Percentiles rank a stretch among this genome's conserved stretches.
Conservation (phyloP, 2,329 filamentous ascomycete species). For the Rhynchosporium agropyri region DNA sequence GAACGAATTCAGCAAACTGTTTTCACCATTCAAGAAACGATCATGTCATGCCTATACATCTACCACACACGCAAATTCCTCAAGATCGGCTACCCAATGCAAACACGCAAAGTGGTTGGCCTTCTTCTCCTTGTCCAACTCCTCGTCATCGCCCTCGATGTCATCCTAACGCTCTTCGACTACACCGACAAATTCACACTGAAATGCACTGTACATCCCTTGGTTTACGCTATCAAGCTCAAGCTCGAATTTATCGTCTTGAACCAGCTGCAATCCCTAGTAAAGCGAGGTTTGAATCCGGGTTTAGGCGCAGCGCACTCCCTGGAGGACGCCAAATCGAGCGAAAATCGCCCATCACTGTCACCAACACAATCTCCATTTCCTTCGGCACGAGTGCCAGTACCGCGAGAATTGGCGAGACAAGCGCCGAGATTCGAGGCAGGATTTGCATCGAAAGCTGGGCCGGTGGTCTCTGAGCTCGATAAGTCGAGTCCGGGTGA, state of each 20-base stretch:
- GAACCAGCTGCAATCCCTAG: conserved; percentile 11
- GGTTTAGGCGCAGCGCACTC: conserved; percentile 5
- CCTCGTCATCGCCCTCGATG: conserved; percentile 12
- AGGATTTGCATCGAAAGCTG: conserved; percentile 11
- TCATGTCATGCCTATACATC: conserved; percentile 11
- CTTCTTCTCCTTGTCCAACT: conserved; percentile 11
- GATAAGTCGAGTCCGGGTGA: neutral
- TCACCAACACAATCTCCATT: conserved; percentile 5
- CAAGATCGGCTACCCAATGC: conserved; percentile 15
- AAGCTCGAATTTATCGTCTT: conserved; percentile 16
- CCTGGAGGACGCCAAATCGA: neutral
- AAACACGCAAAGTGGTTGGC: conserved; percentile 8
- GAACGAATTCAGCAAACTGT: conserved; percentile 14
- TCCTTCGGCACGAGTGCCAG: neutral
- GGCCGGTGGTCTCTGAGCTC: neutral
- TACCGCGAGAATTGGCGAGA: neutral
- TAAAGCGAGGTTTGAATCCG: conserved; percentile 4
- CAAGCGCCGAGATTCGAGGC: conserved; percentile 12
- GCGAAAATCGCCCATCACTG: neutral
- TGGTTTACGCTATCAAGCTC: conserved; percentile 12
- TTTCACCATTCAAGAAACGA: conserved; percentile 7
- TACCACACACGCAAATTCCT: conserved; percentile 14
- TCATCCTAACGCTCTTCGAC: conserved; percentile 1
- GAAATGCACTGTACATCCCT: conserved; percentile 12
- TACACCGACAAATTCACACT: conserved; percentile 13